phyloP scores from a whole-genome alignment of 208 protist species.

The Plasmodiophora brassicae region DNA sequence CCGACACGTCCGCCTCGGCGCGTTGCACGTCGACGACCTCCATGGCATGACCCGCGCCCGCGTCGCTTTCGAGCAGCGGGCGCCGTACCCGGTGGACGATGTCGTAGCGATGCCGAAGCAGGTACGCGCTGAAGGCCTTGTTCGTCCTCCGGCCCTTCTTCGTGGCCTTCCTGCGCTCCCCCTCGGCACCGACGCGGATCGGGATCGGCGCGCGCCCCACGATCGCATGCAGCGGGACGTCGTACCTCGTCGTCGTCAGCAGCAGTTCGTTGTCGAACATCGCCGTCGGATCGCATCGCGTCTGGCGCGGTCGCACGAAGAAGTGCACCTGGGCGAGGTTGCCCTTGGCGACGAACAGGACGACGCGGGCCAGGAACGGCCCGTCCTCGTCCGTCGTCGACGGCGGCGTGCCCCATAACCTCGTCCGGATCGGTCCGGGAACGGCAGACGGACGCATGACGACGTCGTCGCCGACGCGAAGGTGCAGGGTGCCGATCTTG shows the following conservation, averaged over 20 bases:
- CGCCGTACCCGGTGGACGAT: background rate
- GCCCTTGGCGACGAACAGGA: background rate
- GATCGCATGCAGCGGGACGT: background rate
- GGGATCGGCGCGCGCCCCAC: background rate
- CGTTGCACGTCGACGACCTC: background rate
- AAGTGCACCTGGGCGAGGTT: background rate
- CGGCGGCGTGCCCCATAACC: background rate
- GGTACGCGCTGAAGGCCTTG: background rate
- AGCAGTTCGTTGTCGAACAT: background rate
- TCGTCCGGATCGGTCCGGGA: background rate
- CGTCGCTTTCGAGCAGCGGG: background rate
- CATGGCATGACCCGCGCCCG: background rate
- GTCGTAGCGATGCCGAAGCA: background rate
- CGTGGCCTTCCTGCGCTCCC: too few species aligned
- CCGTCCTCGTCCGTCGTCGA: background rate
- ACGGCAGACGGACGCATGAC: background rate
- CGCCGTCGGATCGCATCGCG: background rate
- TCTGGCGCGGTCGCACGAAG: background rate
- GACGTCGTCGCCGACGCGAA: background rate
- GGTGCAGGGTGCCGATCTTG: too few species aligned
- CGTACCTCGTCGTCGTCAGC: background rate
- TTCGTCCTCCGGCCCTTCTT: too few species aligned
- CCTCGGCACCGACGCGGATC: background rate
- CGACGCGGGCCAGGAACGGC: background rate
- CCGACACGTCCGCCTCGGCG: background rate